A percentile compares a stretch with the other conserved stretches of the same genome.
Evolutionary conservation across 1,139 yeast genomes (phyloP).

Genomic region (Zygosaccharomyces pseudobailii): DNA sequence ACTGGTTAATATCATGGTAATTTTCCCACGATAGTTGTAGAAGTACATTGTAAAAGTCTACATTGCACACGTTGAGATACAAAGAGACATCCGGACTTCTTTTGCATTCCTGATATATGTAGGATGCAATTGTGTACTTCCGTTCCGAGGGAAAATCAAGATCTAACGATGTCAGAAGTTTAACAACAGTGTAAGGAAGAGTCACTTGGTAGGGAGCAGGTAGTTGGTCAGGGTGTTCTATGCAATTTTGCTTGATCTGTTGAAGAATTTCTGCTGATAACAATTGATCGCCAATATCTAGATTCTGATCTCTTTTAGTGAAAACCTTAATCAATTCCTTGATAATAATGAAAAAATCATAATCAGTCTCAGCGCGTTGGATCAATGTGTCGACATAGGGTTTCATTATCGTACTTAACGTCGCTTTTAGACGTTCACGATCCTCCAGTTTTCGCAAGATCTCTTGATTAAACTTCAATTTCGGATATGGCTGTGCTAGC

Average conservation of each 20-base stretch:
- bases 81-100: slow-evolving; percentile 23
- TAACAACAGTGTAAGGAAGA: slow-evolving; percentile 24
- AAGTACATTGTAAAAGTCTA: slow-evolving; percentile 30
- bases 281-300: slow-evolving; percentile 11
- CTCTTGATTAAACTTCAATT: slow-evolving; percentile 10
- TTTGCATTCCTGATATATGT: slow-evolving; percentile 28
- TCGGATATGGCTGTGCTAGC: slow-evolving; percentile 5
- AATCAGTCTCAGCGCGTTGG: slow-evolving; percentile 21
- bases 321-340: slow-evolving; percentile 16
- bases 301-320: slow-evolving; percentile 13
- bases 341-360: slow-evolving; percentile 21
- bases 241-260: slow-evolving; percentile 15
- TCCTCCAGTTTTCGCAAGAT: slow-evolving; percentile 18
- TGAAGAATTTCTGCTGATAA: slow-evolving; percentile 15
- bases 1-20: slow-evolving; percentile 22
- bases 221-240: slow-evolving; percentile 10
- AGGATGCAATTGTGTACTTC: slow-evolving; percentile 24
- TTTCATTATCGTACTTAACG: slow-evolving; percentile 20
- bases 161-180: slow-evolving; percentile 18
- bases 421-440: slow-evolving; percentile 22
- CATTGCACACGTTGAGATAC: slow-evolving; percentile 29
- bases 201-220: slow-evolving; percentile 30
- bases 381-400: slow-evolving; percentile 19
- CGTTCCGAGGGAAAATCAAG: slow-evolving; percentile 24
- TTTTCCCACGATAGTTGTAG: slow-evolving; percentile 29